Evolutionary conservation across 192 early-diverging fungal genomes (phyloP).

Genomic region (Backusella morwellensis): DNA sequence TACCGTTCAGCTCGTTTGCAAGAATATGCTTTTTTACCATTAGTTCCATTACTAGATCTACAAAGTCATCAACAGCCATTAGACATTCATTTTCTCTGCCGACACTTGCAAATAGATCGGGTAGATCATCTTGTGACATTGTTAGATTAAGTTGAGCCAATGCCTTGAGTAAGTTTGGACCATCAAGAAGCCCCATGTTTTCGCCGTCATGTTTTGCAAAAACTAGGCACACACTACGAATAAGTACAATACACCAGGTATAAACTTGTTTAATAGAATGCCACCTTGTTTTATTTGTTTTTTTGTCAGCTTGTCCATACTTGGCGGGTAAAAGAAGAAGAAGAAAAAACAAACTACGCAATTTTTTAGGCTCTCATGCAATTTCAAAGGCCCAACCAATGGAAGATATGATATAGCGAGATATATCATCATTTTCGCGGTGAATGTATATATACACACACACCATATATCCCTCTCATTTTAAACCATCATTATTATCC

Average conservation of each 20-base stretch:
- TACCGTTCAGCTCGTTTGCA: background rate
- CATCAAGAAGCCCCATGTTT: background rate
- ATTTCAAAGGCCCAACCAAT: background rate
- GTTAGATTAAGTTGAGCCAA: background rate
- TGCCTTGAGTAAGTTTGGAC: background rate
- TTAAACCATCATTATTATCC: too few relatives aligned
- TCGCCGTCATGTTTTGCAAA: background rate
- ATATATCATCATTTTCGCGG: too few relatives aligned
- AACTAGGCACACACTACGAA: background rate
- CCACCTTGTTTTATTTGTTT: background rate
- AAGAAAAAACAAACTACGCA: background rate
- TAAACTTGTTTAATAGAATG: background rate
- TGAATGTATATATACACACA: too few relatives aligned
- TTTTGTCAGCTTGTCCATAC: background rate
- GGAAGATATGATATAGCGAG: too few relatives aligned
- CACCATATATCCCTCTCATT: too few relatives aligned
- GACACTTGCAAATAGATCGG: constrained; percentile 7
- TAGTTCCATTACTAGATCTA: background rate
- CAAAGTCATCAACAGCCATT: background rate
- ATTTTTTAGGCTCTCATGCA: background rate
- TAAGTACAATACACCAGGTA: background rate
- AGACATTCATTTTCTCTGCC: background rate
- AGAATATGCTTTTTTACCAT: background rate
- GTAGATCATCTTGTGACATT: background rate
- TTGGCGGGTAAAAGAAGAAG: background rate